Percentiles rank a stretch among this genome's conserved stretches.
These are phyloP conservation scores for Raphanus hybrid DNA, from an alignment of 441 rosid genomes.

Conservation along the genomic window DNA sequence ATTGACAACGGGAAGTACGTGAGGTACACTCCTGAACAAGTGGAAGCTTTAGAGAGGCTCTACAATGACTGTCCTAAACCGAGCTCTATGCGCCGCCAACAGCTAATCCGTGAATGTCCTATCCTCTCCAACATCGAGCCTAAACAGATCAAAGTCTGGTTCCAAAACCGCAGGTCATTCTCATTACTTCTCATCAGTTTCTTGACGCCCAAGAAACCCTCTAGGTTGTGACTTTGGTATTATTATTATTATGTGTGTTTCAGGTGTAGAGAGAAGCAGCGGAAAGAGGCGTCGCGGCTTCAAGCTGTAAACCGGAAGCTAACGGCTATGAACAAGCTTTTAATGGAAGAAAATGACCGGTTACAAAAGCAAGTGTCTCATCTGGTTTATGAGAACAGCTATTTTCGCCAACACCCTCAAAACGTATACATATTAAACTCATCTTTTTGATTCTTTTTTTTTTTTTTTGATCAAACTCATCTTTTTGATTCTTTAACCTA, in stretches of 20 bases:
- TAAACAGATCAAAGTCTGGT: slow-evolving; percentile 86
- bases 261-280: slow-evolving; percentile 78
- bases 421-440: slow-evolving; percentile 40
- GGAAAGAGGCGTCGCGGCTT: slow-evolving; percentile 72
- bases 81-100: slow-evolving; percentile 75
- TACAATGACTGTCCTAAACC: slow-evolving; percentile 81
- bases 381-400: slow-evolving; percentile 73
- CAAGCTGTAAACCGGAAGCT: slow-evolving; percentile 76
- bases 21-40: slow-evolving; percentile 77
- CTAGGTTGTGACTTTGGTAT: slow-evolving; percentile 1
- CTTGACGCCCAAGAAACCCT: slow-evolving; percentile 32
- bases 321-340: slow-evolving; percentile 75
- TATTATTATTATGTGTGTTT: background rate
- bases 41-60: slow-evolving; percentile 71
- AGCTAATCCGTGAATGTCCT: slow-evolving; percentile 73
- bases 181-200: slow-evolving; percentile 7
- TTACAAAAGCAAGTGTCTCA: slow-evolving; percentile 79
- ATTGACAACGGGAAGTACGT: slow-evolving; percentile 80
- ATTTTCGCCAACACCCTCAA: slow-evolving; percentile 69
- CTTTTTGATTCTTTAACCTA: background rate
- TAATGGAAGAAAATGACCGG: slow-evolving; percentile 81
- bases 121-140: slow-evolving; percentile 81
- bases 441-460: background rate
- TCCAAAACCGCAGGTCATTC: slow-evolving; percentile 69
- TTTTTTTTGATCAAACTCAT: no score